Evolutionary conservation across 164 flowering plant species (phyloP), one percentile per base, ranked within the genome.

Genomic region (Vitis vinifera): DNA sequence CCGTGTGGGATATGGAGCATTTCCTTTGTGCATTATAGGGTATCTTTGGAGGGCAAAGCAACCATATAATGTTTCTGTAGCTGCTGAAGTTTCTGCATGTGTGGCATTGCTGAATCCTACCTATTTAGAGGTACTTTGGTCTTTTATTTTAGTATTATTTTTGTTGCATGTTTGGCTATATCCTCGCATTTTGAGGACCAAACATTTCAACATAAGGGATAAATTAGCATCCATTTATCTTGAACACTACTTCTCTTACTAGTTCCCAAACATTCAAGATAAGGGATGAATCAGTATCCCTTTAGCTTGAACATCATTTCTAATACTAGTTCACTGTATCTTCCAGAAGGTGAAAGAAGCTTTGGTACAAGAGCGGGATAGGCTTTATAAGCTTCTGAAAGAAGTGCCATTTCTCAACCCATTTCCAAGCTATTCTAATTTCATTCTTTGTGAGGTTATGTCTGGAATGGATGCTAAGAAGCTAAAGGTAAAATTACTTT

Each of bases 21-120:
- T 96, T 80, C 97, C 97, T 55, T 71, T 84, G 97, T 78, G 83
- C n/a, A n/a, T 93, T 49, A 89, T 93, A 52, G 92, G 92, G 74
- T 96, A 86, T 73, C 86, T 93, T 13, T 91, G 98, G 98, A 83
- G 99, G 77, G 99, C 99, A 62, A 96, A 96, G 77, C 99, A 96
- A 79, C 99, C 99, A 9, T 96, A 93, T 77, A 93, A 92, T 79
- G 99, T 93, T 16, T 93, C 98, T 74, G 98, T 96, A 71, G 96
- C 99, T 77, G 99, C 97, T 73, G 99, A 96, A 84, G 79, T 93
- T 72, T 72, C 97, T 73, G 99, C 99, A 13, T 93, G 98, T 72
- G 94, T 94, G 61, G 99, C 99, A 63, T 74, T 96, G 83, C 81
- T 85, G 77, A 96, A 96, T 75, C 93, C 98, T 0, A 51, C 68